These are phyloP conservation scores for Hyaloscypha bicolor DNA, from an alignment of 495 filamentous ascomycete genomes.

Conservation along the genomic window DNA sequence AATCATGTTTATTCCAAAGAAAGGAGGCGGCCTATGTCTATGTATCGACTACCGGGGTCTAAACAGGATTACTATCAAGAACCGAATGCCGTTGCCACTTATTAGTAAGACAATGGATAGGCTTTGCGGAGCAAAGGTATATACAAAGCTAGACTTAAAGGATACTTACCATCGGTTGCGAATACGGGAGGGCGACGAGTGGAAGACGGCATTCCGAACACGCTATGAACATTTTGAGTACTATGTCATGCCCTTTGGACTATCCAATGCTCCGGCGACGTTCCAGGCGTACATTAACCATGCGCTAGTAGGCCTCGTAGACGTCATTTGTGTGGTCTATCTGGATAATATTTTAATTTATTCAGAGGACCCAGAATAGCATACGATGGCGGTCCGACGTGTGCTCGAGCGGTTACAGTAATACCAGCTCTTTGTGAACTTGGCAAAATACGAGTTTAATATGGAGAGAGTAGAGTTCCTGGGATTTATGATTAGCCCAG, in stretches of 20 bases:
- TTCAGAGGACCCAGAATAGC: slow-evolving; percentile 4
- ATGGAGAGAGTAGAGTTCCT: no score
- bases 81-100: slow-evolving; percentile 47
- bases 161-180: slow-evolving; percentile 43
- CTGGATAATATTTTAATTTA: slow-evolving; percentile 42
- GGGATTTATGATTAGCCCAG: no score
- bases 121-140: slow-evolving; percentile 36
- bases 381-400: slow-evolving; percentile 5
- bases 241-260: slow-evolving; percentile 36
- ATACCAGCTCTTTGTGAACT: background rate
- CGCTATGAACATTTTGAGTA: slow-evolving; percentile 35
- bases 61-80: slow-evolving; percentile 45
- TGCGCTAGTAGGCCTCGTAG: slow-evolving; percentile 24
- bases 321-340: slow-evolving; percentile 34
- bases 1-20: slow-evolving; percentile 43
- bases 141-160: slow-evolving; percentile 49
- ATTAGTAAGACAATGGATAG: slow-evolving; percentile 45
- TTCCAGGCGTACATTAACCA: slow-evolving; percentile 37
- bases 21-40: slow-evolving; percentile 40
- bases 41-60: slow-evolving; percentile 49
- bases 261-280: slow-evolving; percentile 35
- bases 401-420: slow-evolving; percentile 8
- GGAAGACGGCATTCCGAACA: slow-evolving; percentile 40
- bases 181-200: slow-evolving; percentile 37
- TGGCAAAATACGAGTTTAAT: no score